Conservation (phyloP, 345 rosid species). For the Mercurialis annua region DNA sequence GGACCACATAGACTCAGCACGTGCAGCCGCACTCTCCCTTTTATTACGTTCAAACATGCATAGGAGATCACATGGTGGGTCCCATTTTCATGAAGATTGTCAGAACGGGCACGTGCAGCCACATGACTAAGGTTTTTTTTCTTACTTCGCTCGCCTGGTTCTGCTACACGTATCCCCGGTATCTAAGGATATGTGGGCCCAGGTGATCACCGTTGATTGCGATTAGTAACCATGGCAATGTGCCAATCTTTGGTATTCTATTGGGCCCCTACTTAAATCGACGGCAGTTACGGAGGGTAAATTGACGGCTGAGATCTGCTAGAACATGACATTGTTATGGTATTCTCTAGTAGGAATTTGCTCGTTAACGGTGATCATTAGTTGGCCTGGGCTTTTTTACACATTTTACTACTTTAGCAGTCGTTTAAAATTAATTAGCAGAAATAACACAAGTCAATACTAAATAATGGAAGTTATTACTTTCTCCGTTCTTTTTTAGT, state of each 20-base stretch:
- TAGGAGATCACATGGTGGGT: constrained; percentile 47
- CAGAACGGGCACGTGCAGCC: constrained; percentile 58
- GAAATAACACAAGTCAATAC: too few species aligned
- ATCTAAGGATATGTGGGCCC: constrained; percentile 27
- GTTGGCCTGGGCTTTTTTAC: too few species aligned
- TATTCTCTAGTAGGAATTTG: constrained; percentile 9
- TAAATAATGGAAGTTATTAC: too few species aligned
- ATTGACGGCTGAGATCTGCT: constrained; percentile 39
- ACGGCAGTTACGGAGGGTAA: constrained; percentile 17
- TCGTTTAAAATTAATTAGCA: too few species aligned
- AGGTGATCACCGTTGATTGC: constrained; percentile 30
- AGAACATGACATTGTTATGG: constrained; percentile 11
- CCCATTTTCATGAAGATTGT: constrained; percentile 16
- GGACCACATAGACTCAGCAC: constrained; percentile 26
- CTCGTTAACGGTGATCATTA: background rate
- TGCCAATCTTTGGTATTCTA: too few species aligned
- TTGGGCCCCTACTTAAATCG: background rate
- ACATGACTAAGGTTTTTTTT: constrained; percentile 38
- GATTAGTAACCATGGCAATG: constrained; percentile 3
- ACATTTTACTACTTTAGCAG: too few species aligned
- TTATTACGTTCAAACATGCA: background rate
- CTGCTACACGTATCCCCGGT: constrained; percentile 24
- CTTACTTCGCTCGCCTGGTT: background rate
- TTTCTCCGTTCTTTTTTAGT: too few species aligned
- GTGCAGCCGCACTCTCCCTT: constrained; percentile 15